A percentile compares a stretch with the other conserved stretches of the same genome.
Conservation (phyloP, 257 asterid genomes). For the Mitragyna speciosa region DNA sequence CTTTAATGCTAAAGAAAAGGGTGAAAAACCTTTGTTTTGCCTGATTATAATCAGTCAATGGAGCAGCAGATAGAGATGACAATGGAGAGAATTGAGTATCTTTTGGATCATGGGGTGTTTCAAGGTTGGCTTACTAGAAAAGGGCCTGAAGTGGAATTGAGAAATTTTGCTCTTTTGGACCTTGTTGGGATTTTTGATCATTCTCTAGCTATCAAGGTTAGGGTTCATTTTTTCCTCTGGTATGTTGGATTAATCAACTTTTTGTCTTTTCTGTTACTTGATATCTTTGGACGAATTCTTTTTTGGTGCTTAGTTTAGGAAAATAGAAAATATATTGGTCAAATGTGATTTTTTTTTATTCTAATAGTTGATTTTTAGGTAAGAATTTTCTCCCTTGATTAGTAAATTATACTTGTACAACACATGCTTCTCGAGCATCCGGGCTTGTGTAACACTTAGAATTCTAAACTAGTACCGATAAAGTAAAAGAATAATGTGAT, state of each 20-base stretch:
- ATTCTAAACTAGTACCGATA: background rate
- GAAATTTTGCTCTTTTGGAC: constrained; percentile 83
- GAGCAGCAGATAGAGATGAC: constrained; percentile 98
- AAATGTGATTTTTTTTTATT: too few relatives aligned
- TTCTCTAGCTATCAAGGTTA: constrained; percentile 80
- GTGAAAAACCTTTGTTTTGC: constrained; percentile 68
- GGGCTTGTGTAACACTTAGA: background rate
- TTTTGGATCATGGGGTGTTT: constrained; percentile 77
- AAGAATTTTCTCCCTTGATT: background rate
- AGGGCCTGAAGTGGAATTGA: constrained; percentile 76
- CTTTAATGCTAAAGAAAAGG: constrained; percentile 65
- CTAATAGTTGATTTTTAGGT: background rate
- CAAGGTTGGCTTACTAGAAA: constrained; percentile 75
- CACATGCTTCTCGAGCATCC: background rate
- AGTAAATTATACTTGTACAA: background rate
- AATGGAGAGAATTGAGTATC: constrained; percentile 75
- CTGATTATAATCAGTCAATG: constrained; percentile 92
- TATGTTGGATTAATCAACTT: constrained; percentile 29
- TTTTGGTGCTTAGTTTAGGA: background rate
- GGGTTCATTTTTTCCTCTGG: constrained; percentile 90
- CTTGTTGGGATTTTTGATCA: constrained; percentile 74
- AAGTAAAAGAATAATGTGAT: background rate
- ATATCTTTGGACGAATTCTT: background rate
- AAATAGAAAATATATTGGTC: too few relatives aligned
- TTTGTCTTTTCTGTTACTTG: background rate